A percentile compares a stretch with the other conserved stretches of the same genome.
These are phyloP conservation scores for Rhodamnia rubescens DNA, from an alignment of 345 rosid species.

Conservation along the genomic window DNA sequence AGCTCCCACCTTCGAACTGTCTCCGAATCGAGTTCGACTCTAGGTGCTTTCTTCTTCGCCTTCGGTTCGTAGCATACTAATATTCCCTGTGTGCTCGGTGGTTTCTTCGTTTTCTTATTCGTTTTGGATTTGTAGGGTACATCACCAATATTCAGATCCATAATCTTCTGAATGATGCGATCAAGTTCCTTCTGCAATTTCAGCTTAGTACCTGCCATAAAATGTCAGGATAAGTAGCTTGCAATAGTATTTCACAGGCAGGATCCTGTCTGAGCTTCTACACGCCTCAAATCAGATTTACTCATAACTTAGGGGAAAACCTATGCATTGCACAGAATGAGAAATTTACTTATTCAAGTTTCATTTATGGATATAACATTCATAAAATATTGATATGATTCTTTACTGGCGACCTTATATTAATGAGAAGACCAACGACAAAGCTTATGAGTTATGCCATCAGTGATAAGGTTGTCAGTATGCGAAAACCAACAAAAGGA, in stretches of 20 bases:
- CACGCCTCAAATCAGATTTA: background rate
- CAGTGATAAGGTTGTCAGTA: background rate
- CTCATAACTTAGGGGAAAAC: background rate
- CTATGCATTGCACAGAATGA: background rate
- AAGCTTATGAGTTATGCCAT: background rate
- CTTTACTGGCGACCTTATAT: background rate
- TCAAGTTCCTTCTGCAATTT: background rate
- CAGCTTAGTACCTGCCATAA: background rate
- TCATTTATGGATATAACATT: background rate
- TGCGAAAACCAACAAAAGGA: background rate
- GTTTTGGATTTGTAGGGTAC: background rate
- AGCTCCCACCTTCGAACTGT: slow-evolving; percentile 27
- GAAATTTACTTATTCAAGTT: background rate
- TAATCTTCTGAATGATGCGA: background rate
- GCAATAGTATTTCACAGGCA: background rate
- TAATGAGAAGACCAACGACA: background rate
- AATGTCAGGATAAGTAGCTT: background rate
- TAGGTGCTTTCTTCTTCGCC: background rate
- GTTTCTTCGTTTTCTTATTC: background rate
- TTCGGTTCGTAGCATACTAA: slow-evolving; percentile 7
- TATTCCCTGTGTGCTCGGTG: background rate
- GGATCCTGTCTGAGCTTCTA: background rate
- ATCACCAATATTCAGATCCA: background rate
- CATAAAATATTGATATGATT: background rate
- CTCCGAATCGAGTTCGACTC: slow-evolving; percentile 25